Percentiles rank a stretch among this genome's conserved stretches.
Conservation (phyloP, 805 yeast genomes). For the Blastobotrys chiropterorum region DNA sequence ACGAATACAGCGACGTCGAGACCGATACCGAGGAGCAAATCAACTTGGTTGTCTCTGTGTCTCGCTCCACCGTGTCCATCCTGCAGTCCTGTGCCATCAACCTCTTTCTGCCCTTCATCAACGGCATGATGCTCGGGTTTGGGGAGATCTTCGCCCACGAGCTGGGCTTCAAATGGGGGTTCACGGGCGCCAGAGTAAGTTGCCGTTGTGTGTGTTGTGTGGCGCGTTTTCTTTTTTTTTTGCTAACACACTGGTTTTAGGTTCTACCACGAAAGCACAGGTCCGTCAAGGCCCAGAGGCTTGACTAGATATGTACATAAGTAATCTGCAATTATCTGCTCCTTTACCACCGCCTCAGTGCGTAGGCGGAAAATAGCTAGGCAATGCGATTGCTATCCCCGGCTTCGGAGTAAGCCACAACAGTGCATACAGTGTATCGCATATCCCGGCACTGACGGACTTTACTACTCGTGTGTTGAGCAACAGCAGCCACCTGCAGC, state of each 20-base stretch:
- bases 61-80: slow-evolving; percentile 3
- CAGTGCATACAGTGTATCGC: no score
- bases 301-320: neutral
- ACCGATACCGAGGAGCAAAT: neutral
- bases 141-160: slow-evolving; percentile 95
- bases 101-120: slow-evolving; percentile 76
- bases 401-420: no score
- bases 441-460: no score
- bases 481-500: no score
- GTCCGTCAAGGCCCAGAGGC: neutral
- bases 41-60: neutral
- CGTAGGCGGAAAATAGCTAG: no score
- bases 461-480: no score
- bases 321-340: neutral
- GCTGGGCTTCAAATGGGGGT: slow-evolving; percentile 70
- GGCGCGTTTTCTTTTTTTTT: neutral
- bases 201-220: neutral
- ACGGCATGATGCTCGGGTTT: slow-evolving; percentile 93
- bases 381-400: no score
- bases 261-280: neutral
- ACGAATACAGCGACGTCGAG: neutral
- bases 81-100: slow-evolving; percentile 46
- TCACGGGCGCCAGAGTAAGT: slow-evolving; percentile 4
- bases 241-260: neutral
- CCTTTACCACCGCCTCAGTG: no score